Base-by-base conservation (phyloP, 2,329 filamentous ascomycete species). In the Penicillium decumbens region DNA sequence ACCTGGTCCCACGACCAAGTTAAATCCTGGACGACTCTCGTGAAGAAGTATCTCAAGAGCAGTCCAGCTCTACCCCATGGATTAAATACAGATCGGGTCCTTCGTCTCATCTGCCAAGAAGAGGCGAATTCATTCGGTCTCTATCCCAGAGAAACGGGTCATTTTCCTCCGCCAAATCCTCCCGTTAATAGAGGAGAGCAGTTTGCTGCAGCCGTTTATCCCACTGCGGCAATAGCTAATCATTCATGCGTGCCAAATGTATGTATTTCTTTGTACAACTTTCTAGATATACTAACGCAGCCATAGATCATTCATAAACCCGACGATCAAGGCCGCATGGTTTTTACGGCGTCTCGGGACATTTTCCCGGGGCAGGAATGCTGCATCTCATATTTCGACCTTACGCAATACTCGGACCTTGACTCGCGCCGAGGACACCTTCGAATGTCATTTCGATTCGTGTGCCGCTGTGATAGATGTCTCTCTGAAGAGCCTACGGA, bases 321-420 rank as follows among this genome's bases (percentile, higher is more conserved):
- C 1, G 63, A 68, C 28, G 45, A 56, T 3, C 40, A 58, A 15
- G 60, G 62, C 5, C 60, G 57, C 0, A 68, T 68, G 65, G 57
- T 67, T 1, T 68, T 66, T 23, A 63, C 61, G 1, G 59, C 65
- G 0, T 57, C 58, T 9, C 50, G 56, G 7, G 62, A 68, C 15
- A 67, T 68, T 18, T 43, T 50, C 1, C 41, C 59, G 0, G 65
- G 61, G 1, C 62, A 68, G 29, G 65, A 68, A 53, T 68, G 65
- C 43, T 68, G 65, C 33, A 68, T 68, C 28, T 60, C 65, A 0
- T 68, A 68, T 30, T 67, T 67, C 35, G 65, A 67, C 28, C 27
- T 68, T 23, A 59, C 59, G 2, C 46, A 57, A 37, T 46, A 55
- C 28, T 51, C 45, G 1, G 55, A 58, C 13, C 32, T 65, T 2